Evolutionary conservation across 805 yeast species (phyloP).

Genomic region (Candida parachauliodes): DNA sequence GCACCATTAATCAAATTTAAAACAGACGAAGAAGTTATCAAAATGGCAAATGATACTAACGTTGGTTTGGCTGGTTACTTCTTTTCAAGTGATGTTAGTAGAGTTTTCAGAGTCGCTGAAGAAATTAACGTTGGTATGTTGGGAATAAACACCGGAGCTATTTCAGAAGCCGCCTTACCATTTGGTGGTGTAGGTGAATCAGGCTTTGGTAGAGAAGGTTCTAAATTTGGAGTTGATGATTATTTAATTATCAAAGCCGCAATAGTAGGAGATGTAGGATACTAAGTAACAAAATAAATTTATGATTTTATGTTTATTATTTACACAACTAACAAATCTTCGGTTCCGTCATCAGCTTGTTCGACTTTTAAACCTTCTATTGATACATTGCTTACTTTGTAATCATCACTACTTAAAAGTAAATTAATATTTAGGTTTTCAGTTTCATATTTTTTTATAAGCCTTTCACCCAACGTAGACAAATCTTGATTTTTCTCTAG

Average conservation of each 20-base stretch:
- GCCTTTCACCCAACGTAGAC: constrained; percentile 12
- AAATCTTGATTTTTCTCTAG: constrained; percentile 14
- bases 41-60: constrained; percentile 59
- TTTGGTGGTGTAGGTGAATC: constrained; percentile 62
- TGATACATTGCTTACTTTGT: constrained; percentile 8
- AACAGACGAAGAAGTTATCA: constrained; percentile 61
- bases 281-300: too few relatives aligned
- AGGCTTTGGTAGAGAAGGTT: constrained; percentile 72
- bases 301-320: too few relatives aligned
- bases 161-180: constrained; percentile 62
- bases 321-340: background rate
- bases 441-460: constrained; percentile 15
- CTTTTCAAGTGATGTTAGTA: constrained; percentile 52
- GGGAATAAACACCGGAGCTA: constrained; percentile 72
- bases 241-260: constrained; percentile 58
- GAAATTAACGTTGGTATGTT: constrained; percentile 76
- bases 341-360: constrained; percentile 20
- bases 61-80: constrained; percentile 81
- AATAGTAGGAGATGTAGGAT: constrained; percentile 41
- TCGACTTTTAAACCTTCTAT: constrained; percentile 16
- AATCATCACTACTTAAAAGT: constrained; percentile 14
- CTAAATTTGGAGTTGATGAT: constrained; percentile 59
- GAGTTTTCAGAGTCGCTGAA: constrained; percentile 61
- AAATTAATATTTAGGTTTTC: constrained; percentile 15
- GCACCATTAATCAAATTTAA: constrained; percentile 66